Evolutionary conservation across 768 basidiomycete genomes (phyloP).

Genomic region (Roridomyces roridus): DNA sequence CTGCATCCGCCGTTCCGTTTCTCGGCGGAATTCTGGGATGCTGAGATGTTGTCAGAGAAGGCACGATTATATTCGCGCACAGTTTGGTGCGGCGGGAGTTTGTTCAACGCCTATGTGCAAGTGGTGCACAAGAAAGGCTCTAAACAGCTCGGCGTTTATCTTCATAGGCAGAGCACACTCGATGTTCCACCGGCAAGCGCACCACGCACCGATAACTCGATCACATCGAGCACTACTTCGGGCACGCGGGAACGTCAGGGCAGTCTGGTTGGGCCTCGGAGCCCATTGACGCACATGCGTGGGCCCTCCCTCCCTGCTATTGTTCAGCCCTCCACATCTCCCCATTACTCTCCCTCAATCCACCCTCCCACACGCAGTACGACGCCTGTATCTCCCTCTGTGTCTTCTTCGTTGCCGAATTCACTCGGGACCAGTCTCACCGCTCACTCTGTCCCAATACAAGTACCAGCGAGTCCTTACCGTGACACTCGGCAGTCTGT

Average conservation of each 20-base stretch:
- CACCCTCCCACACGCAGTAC: conserved; percentile 50
- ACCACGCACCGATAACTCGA: conserved; percentile 36
- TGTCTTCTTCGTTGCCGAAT: conserved; percentile 30
- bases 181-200: conserved; percentile 80
- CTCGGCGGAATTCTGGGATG: conserved; percentile 90
- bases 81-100: conserved; percentile 87
- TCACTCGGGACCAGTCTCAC: conserved; percentile 31
- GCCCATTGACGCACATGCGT: conserved; percentile 26
- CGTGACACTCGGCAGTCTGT: conserved; percentile 76
- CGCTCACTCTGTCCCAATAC: conserved; percentile 11
- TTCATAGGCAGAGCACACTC: conserved; percentile 84
- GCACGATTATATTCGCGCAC: conserved; percentile 83
- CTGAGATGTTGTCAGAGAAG: conserved; percentile 84
- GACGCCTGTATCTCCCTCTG: conserved; percentile 41
- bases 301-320: conserved; percentile 40
- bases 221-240: neutral
- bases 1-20: conserved; percentile 84
- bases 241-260: conserved; percentile 8
- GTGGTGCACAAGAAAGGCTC: conserved; percentile 81
- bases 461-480: conserved; percentile 51
- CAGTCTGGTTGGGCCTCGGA: conserved; percentile 4
- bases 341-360: conserved; percentile 53
- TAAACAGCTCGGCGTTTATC: conserved; percentile 84
- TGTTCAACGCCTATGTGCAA: conserved; percentile 91
- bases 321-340: conserved; percentile 36